Evolutionary conservation across 177 flowering plant genomes (phyloP).

Genomic region (Tripterygium wilfordii): DNA sequence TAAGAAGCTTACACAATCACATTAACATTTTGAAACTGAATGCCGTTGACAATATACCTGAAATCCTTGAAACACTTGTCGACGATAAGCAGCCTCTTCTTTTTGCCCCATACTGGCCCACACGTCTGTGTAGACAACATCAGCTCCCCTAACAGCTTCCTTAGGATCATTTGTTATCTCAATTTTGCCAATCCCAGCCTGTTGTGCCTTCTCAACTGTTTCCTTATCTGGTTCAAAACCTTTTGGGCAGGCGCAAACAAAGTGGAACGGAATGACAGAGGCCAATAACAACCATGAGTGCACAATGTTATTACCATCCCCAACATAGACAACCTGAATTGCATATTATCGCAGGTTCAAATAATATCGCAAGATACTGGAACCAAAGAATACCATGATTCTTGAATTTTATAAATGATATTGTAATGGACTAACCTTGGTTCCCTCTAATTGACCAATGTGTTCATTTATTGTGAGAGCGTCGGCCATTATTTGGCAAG

Average conservation of each 20-base stretch:
- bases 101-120: slow-evolving; percentile 99
- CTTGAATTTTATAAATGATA: no score
- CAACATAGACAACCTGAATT: slow-evolving; percentile 88
- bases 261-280: slow-evolving; percentile 82
- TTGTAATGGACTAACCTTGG: slow-evolving; percentile 51
- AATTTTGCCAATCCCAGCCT: slow-evolving; percentile 82
- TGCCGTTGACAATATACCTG: no score
- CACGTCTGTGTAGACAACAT: slow-evolving; percentile 95
- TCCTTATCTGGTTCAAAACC: slow-evolving; percentile 89
- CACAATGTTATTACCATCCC: slow-evolving; percentile 98
- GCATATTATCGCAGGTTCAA: slow-evolving; percentile 9
- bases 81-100: slow-evolving; percentile 90
- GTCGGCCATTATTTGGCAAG: slow-evolving; percentile 98
- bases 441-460: slow-evolving; percentile 82
- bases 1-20: no score
- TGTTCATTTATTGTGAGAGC: slow-evolving; percentile 97
- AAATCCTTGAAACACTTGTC: slow-evolving; percentile 81
- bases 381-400: no score
- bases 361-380: no score
- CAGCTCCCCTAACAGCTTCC: slow-evolving; percentile 92
- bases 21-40: no score
- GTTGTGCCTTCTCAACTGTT: slow-evolving; percentile 70
- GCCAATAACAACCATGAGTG: slow-evolving; percentile 90
- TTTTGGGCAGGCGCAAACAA: slow-evolving; percentile 90
- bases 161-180: slow-evolving; percentile 86